A percentile compares a stretch with the other conserved stretches of the same genome.
Conservation (phyloP, 1,284 basidiomycete species). For the Cryptococcus sp. region DNA sequence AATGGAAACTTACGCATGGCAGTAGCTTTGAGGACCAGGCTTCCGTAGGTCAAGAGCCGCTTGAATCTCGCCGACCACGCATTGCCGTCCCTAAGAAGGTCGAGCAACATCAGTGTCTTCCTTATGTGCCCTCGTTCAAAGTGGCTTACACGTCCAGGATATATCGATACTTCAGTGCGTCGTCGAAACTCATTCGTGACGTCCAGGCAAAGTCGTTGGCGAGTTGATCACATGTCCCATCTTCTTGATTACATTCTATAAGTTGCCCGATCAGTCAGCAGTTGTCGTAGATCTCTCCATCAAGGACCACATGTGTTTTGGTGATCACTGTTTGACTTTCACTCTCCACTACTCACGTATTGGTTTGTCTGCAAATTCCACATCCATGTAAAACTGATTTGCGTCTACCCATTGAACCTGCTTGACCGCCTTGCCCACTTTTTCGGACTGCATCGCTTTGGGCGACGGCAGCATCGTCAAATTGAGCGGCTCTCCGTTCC, state of each 20-base stretch:
- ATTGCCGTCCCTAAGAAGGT: slow-evolving; percentile 58
- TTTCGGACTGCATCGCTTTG: slow-evolving; percentile 20
- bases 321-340: too few relatives aligned
- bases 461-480: slow-evolving; percentile 5
- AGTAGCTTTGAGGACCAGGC: slow-evolving; percentile 47
- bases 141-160: slow-evolving; percentile 39
- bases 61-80: slow-evolving; percentile 68
- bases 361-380: slow-evolving; percentile 41
- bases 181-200: slow-evolving; percentile 26
- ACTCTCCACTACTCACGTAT: slow-evolving; percentile 32
- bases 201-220: slow-evolving; percentile 31
- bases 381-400: slow-evolving; percentile 70
- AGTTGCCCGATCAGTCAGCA: not conserved
- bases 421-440: slow-evolving; percentile 64
- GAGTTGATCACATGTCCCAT: slow-evolving; percentile 46
- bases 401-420: slow-evolving; percentile 77
- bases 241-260: slow-evolving; percentile 38
- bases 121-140: not conserved
- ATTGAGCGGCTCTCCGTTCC: slow-evolving; percentile 48
- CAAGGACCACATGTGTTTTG: not conserved
- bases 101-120: not conserved
- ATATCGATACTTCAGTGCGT: slow-evolving; percentile 39
- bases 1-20: not conserved
- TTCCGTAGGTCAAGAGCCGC: slow-evolving; percentile 40
- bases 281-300: not conserved